Evolutionary conservation across 352 stramenopile species (phyloP).

Genomic region (Globisporangium carolinianum): DNA sequence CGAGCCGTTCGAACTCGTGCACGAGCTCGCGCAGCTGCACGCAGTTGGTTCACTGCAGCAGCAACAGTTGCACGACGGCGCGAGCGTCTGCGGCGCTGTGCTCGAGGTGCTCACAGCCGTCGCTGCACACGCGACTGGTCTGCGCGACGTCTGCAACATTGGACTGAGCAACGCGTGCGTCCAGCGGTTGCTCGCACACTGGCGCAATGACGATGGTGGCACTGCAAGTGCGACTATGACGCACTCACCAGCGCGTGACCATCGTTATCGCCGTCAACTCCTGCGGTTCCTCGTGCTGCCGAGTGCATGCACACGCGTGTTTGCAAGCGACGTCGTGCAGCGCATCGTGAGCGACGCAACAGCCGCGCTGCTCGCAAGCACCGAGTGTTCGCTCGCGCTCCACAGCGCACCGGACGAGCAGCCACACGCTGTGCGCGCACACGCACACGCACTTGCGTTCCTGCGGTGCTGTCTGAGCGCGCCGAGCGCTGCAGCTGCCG

Average conservation of each 20-base stretch:
- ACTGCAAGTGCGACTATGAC: not conserved
- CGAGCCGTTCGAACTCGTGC: conserved; percentile 1
- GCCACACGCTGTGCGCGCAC: conserved; percentile 6
- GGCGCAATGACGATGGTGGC: not conserved
- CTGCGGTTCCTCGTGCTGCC: conserved; percentile 9
- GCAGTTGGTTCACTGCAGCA: not conserved
- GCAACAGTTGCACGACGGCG: too few relatives aligned
- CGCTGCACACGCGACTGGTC: not conserved
- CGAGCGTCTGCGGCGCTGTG: conserved; percentile 1
- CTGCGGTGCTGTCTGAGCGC: conserved; percentile 29
- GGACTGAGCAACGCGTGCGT: conserved; percentile 4
- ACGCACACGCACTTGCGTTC: conserved; percentile 15
- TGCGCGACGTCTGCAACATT: not conserved
- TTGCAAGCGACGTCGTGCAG: conserved; percentile 17
- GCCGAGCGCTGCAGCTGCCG: conserved; percentile 12
- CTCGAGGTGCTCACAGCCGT: not conserved
- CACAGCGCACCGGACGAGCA: conserved; percentile 37
- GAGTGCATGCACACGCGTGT: conserved; percentile 2
- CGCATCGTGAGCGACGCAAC: conserved; percentile 4
- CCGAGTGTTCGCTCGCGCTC: conserved; percentile 23
- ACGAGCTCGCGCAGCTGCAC: conserved; percentile 2
- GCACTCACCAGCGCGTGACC: not conserved
- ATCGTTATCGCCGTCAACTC: not conserved
- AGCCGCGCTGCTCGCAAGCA: conserved; percentile 12
- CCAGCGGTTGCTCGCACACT: not conserved